A percentile compares a stretch with the other conserved stretches of the same genome.
phyloP scores from a whole-genome alignment of 192 early-diverging fungal genomes.

The Coemansia sp. region DNA sequence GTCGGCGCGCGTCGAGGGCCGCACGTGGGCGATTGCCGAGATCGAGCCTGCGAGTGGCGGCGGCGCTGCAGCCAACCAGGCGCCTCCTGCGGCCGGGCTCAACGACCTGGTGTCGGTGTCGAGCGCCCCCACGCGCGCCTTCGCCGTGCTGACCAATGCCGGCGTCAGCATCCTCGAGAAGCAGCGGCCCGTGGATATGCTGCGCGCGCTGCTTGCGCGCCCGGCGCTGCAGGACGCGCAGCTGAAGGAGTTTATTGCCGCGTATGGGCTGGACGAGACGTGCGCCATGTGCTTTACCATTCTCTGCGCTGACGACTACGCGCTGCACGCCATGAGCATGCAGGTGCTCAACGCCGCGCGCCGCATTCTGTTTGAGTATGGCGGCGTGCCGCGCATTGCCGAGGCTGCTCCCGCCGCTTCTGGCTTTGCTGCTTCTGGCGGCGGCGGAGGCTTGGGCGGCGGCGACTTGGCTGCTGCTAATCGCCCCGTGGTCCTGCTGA shows the following conservation, averaged over 20 bases:
- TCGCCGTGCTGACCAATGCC: slow-evolving; percentile 76
- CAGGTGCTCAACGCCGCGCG: slow-evolving; percentile 36
- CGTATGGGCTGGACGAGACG: slow-evolving; percentile 67
- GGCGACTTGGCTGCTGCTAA: neutral
- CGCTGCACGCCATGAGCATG: slow-evolving; percentile 14
- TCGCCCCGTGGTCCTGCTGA: slow-evolving; percentile 57
- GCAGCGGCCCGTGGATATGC: slow-evolving; percentile 78
- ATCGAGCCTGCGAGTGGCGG: slow-evolving; percentile 1
- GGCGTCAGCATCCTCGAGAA: slow-evolving; percentile 71
- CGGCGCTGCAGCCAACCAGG: neutral
- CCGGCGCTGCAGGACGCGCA: slow-evolving; percentile 42
- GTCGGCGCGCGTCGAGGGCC: slow-evolving; percentile 68
- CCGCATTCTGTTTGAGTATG: slow-evolving; percentile 50
- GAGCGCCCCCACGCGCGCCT: slow-evolving; percentile 60
- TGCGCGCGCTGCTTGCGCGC: slow-evolving; percentile 63
- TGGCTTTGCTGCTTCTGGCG: slow-evolving; percentile 6
- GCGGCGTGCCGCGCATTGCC: slow-evolving; percentile 45
- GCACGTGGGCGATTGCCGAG: slow-evolving; percentile 83
- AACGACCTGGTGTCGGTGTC: slow-evolving; percentile 74
- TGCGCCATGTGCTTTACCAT: slow-evolving; percentile 90
- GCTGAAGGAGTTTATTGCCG: slow-evolving; percentile 57
- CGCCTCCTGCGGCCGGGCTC: slow-evolving; percentile 14
- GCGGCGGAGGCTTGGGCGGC: neutral
- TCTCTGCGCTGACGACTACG: slow-evolving; percentile 53
- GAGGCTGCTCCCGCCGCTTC: slow-evolving; percentile 13